Evolutionary conservation across 805 yeast genomes (phyloP), one percentile per base, ranked within the genome.

Genomic region (Lipomyces mesembrius): DNA sequence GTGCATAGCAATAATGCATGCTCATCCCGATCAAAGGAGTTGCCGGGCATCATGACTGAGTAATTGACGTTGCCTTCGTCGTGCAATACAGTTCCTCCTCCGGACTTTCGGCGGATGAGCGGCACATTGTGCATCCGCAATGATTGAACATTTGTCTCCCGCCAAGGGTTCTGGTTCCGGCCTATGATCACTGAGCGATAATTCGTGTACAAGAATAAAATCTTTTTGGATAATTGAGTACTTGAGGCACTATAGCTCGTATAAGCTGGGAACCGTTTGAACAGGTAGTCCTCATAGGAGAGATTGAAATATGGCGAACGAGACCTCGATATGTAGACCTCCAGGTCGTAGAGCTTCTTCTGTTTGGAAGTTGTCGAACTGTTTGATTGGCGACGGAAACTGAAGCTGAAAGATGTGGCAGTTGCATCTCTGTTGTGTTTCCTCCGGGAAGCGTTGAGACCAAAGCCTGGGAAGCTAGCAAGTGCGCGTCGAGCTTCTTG

Each of bases 81-180:
- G 76, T 95, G 99, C 11, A 92, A 97, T 0, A 95, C 99, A 0
- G 98, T 87, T 0, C 99, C 99, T 1, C 99, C 99, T 0, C 99
- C 99, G 8, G 95, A 88, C 59, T 84, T 80, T 64, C 99, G 81
- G 72, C 99, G 81, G 5, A 95, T 75, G 7, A 93, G 74, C 0
- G 96, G 94, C 32, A 91, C 82, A 2, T 80, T 79, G 2, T 84
- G 76, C 0, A 80, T 71, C 3, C 82, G 78, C 4, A 90, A 78
- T 14, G 85, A 74, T 0, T 85, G 82, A 2, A 95, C 64, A 73
- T 91, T 90, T 52, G 87, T 83, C 75, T 95, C 99, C 66, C 87
- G 85, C 91, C 94, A 94, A 2, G 97, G 96, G 70, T 92, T 95
- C 77, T 95, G 99, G 75, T 95, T 95, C 74, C 96, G 92, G 0